These are phyloP conservation scores for Limonium bicolor DNA, from an alignment of 148 eudicot genomes.

Conservation along the genomic window DNA sequence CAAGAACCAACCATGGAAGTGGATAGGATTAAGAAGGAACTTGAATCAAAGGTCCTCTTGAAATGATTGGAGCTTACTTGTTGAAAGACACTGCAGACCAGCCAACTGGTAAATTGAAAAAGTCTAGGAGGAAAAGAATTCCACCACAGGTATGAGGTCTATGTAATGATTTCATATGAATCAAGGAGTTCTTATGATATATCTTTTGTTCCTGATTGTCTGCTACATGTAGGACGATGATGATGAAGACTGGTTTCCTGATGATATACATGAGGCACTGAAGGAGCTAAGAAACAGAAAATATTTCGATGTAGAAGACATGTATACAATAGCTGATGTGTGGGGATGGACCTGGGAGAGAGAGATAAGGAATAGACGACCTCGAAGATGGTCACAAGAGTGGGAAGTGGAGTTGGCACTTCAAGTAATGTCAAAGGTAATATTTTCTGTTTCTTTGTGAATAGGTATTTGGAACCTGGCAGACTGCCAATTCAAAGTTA, in stretches of 20 bases:
- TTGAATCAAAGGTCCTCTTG: constrained; percentile 68
- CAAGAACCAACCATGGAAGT: constrained; percentile 39
- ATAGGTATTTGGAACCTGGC: background rate
- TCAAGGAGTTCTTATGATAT: constrained; percentile 1
- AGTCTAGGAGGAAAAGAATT: constrained; percentile 38
- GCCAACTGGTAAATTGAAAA: constrained; percentile 35
- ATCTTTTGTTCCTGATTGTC: background rate
- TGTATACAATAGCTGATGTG: constrained; percentile 93
- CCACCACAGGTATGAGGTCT: constrained; percentile 42
- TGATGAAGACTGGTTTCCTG: constrained; percentile 93
- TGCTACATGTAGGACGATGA: constrained; percentile 71
- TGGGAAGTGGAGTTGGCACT: constrained; percentile 94
- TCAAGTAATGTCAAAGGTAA: constrained; percentile 75
- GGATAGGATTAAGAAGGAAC: constrained; percentile 69
- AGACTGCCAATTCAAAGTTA: too few relatives aligned
- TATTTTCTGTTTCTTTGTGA: background rate
- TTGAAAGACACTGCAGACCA: constrained; percentile 58
- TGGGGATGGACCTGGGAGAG: constrained; percentile 99
- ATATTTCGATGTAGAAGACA: constrained; percentile 74
- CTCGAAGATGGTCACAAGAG: constrained; percentile 86
- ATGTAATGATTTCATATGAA: too few relatives aligned
- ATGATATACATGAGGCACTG: constrained; percentile 63
- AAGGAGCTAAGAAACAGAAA: constrained; percentile 65
- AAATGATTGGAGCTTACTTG: constrained; percentile 90
- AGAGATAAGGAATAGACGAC: constrained; percentile 66